Conservation (phyloP, 202 grass and related monocot species). For the Elaeis oleifera region DNA sequence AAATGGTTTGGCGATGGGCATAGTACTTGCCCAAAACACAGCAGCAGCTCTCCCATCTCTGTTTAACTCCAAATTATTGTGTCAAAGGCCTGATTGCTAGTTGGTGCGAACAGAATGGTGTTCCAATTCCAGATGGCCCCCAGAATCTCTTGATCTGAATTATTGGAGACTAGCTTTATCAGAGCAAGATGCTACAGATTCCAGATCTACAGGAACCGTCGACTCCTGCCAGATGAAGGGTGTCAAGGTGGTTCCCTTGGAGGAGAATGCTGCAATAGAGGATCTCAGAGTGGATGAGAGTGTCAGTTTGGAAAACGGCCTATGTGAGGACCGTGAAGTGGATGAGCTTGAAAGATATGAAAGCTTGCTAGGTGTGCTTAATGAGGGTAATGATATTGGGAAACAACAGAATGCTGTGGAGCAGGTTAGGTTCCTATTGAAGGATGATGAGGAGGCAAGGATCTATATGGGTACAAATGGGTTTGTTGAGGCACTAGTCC, state of each 20-base stretch:
- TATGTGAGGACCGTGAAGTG: conserved; percentile 19
- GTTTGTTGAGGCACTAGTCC: conserved; percentile 62
- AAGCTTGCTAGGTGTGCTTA: conserved; percentile 54
- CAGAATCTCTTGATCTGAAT: conserved; percentile 51
- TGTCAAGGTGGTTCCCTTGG: conserved; percentile 37
- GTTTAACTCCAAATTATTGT: conserved; percentile 91
- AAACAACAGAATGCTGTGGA: conserved; percentile 63
- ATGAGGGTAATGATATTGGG: conserved; percentile 42
- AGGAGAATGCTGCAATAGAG: conserved; percentile 34
- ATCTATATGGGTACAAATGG: conserved; percentile 79
- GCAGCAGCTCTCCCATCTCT: conserved; percentile 74
- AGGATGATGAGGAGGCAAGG: conserved; percentile 81
- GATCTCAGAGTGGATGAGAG: conserved; percentile 39
- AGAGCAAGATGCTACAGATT: conserved; percentile 35
- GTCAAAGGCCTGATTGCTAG: conserved; percentile 81
- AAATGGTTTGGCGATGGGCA: conserved; percentile 98
- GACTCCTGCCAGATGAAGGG: conserved; percentile 51
- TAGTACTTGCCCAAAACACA: conserved; percentile 86
- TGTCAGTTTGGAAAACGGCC: conserved; percentile 28
- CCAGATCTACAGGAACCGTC: conserved; percentile 48
- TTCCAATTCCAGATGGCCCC: conserved; percentile 73
- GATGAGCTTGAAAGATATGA: conserved; percentile 53
- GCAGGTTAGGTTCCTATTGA: conserved; percentile 76
- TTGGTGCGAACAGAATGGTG: conserved; percentile 91
- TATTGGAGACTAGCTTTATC: conserved; percentile 49